Base-by-base conservation (phyloP, 1,139 yeast species). In the Yamadazyma oceani region DNA sequence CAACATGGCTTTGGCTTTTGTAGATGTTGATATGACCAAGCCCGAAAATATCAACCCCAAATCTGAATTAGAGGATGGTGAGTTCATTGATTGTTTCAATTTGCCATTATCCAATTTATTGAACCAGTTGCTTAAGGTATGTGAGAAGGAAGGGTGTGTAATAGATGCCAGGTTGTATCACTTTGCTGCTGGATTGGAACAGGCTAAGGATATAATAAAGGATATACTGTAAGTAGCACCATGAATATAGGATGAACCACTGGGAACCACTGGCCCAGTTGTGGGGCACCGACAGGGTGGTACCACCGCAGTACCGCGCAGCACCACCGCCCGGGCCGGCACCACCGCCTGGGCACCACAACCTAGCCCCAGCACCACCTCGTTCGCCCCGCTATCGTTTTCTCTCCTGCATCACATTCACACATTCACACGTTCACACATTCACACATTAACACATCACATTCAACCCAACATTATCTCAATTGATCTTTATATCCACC, bases 141-240 rank as follows among this genome's bases (percentile, higher is more conserved):
- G 60, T 40, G 44, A 69, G 24, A 53, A 58, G 3, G 75, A 85
- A 57, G 96, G 95, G 0, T 87, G 80, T 57, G 75, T 77, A 23
- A 65, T 90, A 15, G 98, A 90, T 62, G 90, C 96, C 2, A 78
- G 96, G 50, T 80, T 92, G 42, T 89, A 86, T 58, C 88, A 85
- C 55, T 75, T 87, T 39, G 95, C 96, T 15, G 80, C 81, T 40
- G 97, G 97, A 0, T 49, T 69, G 15, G 32, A 38, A 17, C 9
- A 38, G 26, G 42, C 43, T 22, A 32, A 17, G 10, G 12, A 26
- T 13, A 10, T 33, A 5, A 4, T 26, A 15, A 15, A 13, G 16
- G 13, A 33, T 19, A 16, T 25, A n/a, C n/a, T n/a, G n/a, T n/a
- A n/a, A n/a, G n/a, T n/a, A n/a, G n/a, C n/a, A n/a, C n/a, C n/a